Percentiles rank a stretch among this genome's conserved stretches.
phyloP scores from a whole-genome alignment of 2,329 filamentous ascomycete species.

The Stylonectria norvegica region DNA sequence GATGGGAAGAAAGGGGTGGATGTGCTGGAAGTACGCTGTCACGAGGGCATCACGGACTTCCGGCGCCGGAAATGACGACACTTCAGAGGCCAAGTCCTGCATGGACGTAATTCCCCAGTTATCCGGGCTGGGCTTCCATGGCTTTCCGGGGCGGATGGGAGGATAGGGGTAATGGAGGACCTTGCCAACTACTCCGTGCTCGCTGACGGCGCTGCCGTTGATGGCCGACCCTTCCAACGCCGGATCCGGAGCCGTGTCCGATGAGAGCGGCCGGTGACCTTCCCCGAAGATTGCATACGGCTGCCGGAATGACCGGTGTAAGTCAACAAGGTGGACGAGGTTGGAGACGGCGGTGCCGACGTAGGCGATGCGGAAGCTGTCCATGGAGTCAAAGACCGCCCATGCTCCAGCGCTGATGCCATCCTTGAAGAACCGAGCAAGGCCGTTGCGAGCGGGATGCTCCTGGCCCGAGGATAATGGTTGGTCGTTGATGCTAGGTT shows the following conservation, averaged over 20 bases:
- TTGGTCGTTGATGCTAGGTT: constrained; percentile 3
- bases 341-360: constrained; percentile 26
- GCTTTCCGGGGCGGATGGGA: constrained; percentile 21
- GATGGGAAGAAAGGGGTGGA: constrained; percentile 23
- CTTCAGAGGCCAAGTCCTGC: constrained; percentile 20
- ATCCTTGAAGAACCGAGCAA: constrained; percentile 24
- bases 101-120: constrained; percentile 20
- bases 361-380: constrained; percentile 26
- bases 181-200: constrained; percentile 5
- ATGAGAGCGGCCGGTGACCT: constrained; percentile 8
- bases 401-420: constrained; percentile 23
- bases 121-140: constrained; percentile 20
- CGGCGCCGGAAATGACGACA: constrained; percentile 22
- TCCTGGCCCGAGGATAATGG: constrained; percentile 19
- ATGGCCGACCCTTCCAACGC: constrained; percentile 12
- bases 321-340: constrained; percentile 20
- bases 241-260: constrained; percentile 13
- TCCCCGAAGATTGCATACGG: constrained; percentile 15
- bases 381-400: constrained; percentile 22
- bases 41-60: constrained; percentile 25
- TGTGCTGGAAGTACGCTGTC: constrained; percentile 22
- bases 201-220: constrained; percentile 14
- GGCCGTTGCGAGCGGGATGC: constrained; percentile 20
- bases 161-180: constrained; percentile 24
- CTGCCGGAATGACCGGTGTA: constrained; percentile 23